Evolutionary conservation across 768 basidiomycete species (phyloP).

Genomic region (Suillus hirtellus): DNA sequence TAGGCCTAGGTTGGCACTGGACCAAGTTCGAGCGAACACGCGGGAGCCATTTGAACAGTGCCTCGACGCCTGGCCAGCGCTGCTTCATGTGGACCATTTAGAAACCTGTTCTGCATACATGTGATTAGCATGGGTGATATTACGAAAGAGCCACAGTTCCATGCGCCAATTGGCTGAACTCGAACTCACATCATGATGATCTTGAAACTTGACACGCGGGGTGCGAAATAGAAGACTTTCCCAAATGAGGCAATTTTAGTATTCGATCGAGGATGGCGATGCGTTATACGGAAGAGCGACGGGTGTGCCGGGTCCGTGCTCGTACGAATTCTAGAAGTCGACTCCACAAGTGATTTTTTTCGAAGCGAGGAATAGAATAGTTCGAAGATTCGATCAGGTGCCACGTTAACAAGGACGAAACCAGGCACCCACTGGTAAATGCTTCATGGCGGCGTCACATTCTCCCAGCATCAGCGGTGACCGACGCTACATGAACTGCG

Average conservation of each 20-base stretch:
- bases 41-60: too few species aligned
- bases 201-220: background rate
- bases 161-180: background rate
- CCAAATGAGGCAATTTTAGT: background rate
- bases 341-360: background rate
- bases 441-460: background rate
- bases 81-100: too few species aligned
- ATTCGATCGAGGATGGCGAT: background rate
- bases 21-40: background rate
- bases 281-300: background rate
- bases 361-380: background rate
- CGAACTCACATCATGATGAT: background rate
- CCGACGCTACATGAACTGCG: background rate
- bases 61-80: too few species aligned
- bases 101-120: too few species aligned
- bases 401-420: background rate
- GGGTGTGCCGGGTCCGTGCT: background rate
- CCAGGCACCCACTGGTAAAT: background rate
- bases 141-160: background rate
- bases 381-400: background rate
- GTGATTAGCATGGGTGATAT: too few species aligned
- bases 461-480: background rate
- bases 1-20: background rate
- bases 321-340: background rate
- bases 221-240: slow-evolving; percentile 1